Evolutionary conservation across 768 basidiomycete species (phyloP).

Genomic region (Guyanaporus albipodus): DNA sequence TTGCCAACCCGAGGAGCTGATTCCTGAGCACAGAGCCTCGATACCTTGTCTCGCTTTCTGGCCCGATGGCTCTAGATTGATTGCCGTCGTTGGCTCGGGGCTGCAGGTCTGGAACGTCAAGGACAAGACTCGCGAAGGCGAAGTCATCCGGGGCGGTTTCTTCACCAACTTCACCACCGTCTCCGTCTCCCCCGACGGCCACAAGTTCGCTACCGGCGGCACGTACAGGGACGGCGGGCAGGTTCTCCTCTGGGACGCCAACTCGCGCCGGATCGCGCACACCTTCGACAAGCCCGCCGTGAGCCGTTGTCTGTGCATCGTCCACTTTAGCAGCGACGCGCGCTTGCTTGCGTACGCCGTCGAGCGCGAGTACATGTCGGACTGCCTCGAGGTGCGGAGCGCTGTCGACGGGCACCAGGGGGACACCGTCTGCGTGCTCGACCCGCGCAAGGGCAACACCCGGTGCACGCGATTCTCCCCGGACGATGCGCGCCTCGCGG

Average conservation of each 20-base stretch:
- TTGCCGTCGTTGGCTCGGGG: constrained; percentile 25
- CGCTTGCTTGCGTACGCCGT: constrained; percentile 20
- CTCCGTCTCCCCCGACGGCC: constrained; percentile 22
- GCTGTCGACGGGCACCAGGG: constrained; percentile 15
- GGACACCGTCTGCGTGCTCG: constrained; percentile 14
- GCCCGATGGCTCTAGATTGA: constrained; percentile 24
- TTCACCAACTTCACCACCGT: constrained; percentile 27
- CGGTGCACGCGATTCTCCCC: constrained; percentile 26
- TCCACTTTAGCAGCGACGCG: constrained; percentile 21
- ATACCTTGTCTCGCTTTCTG: constrained; percentile 22
- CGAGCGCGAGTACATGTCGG: constrained; percentile 26
- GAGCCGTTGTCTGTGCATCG: constrained; percentile 22
- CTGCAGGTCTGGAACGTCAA: constrained; percentile 25
- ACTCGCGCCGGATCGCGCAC: constrained; percentile 20
- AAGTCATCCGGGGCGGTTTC: constrained; percentile 21
- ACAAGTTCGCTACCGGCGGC: constrained; percentile 22
- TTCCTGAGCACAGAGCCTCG: constrained; percentile 16
- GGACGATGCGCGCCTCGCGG: constrained; percentile 20
- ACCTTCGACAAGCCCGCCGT: constrained; percentile 22
- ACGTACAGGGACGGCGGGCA: constrained; percentile 25
- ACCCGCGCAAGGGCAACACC: constrained; percentile 21
- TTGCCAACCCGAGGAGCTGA: constrained; percentile 13
- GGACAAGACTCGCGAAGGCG: constrained; percentile 19
- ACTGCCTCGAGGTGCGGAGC: constrained; percentile 16
- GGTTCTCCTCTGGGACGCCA: constrained; percentile 22